These are phyloP conservation scores for Hypholoma sublateritium DNA, from an alignment of 768 basidiomycete genomes.

Conservation along the genomic window DNA sequence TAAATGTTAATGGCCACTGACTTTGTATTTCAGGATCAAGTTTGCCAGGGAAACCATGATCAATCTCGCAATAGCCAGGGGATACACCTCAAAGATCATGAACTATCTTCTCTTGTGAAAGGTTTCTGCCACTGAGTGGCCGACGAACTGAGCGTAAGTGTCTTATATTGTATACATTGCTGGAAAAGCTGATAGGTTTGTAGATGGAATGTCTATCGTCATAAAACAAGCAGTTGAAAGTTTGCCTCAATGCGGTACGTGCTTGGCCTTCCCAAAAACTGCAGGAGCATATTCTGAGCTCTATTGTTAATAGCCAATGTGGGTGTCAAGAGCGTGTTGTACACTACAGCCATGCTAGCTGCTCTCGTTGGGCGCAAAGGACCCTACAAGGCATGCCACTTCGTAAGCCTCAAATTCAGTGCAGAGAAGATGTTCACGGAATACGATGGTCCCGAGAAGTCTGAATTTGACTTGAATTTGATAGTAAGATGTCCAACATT, in stretches of 20 bases:
- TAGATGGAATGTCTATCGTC: conserved; percentile 62
- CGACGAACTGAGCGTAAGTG: conserved; percentile 42
- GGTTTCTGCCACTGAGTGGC: conserved; percentile 42
- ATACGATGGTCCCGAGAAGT: no score
- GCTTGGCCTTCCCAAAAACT: not conserved
- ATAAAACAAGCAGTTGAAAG: conserved; percentile 43
- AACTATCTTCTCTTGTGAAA: conserved; percentile 52
- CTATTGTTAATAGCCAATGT: conserved; percentile 35
- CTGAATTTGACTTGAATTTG: no score
- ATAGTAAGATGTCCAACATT: no score
- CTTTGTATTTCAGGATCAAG: conserved; percentile 36
- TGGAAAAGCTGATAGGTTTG: not conserved
- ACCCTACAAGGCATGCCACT: conserved; percentile 1
- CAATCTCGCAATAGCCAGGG: conserved; percentile 37
- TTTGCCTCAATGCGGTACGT: conserved; percentile 44
- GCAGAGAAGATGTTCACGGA: no score
- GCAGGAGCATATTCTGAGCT: not conserved
- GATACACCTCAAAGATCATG: conserved; percentile 31
- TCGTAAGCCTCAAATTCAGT: no score
- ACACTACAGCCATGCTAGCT: conserved; percentile 1
- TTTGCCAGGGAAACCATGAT: conserved; percentile 46
- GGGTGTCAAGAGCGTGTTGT: not conserved
- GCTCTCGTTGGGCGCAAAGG: not conserved
- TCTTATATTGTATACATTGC: not conserved
- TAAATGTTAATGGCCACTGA: not conserved